Percentiles rank a stretch among this genome's conserved stretches.
Conservation (phyloP, 495 filamentous ascomycete species). For the Aspergillus avenaceus region DNA sequence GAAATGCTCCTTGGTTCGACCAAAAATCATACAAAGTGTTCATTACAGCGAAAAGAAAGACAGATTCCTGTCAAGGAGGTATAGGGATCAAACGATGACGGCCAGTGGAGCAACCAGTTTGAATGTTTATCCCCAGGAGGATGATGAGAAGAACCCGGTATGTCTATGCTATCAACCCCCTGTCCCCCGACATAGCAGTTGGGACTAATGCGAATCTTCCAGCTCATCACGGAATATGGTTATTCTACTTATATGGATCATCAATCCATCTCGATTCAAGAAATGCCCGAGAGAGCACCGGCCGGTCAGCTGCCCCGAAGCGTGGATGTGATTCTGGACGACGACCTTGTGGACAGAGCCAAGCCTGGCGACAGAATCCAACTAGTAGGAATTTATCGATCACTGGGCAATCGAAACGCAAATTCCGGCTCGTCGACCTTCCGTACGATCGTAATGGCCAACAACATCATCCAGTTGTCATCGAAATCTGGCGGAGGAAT, state of each 20-base stretch:
- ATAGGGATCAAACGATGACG: constrained; percentile 94
- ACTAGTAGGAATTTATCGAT: constrained; percentile 88
- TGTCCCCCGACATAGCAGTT: too few relatives aligned
- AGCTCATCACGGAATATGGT: constrained; percentile 90
- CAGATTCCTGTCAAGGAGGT: constrained; percentile 79
- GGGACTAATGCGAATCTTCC: constrained; percentile 5
- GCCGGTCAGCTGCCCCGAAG: constrained; percentile 93
- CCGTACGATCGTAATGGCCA: constrained; percentile 87
- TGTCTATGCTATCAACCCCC: constrained; percentile 7
- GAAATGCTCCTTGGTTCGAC: constrained; percentile 88
- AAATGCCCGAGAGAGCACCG: constrained; percentile 97
- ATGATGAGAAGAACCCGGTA: constrained; percentile 74
- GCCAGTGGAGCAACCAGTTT: constrained; percentile 78
- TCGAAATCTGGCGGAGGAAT: constrained; percentile 95
- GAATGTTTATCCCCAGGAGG: constrained; percentile 92
- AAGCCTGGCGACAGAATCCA: constrained; percentile 97
- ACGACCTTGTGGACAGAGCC: constrained; percentile 90
- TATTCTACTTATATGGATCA: constrained; percentile 95
- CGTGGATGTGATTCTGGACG: constrained; percentile 96
- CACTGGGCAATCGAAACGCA: constrained; percentile 90
- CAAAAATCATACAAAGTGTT: constrained; percentile 96
- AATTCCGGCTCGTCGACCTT: constrained; percentile 83
- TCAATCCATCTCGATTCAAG: constrained; percentile 96
- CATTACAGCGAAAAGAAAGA: constrained; percentile 86
- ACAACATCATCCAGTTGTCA: constrained; percentile 91